Evolutionary conservation across 139 green algal species (phyloP).

Genomic region (Chlamydomonas applanata): DNA sequence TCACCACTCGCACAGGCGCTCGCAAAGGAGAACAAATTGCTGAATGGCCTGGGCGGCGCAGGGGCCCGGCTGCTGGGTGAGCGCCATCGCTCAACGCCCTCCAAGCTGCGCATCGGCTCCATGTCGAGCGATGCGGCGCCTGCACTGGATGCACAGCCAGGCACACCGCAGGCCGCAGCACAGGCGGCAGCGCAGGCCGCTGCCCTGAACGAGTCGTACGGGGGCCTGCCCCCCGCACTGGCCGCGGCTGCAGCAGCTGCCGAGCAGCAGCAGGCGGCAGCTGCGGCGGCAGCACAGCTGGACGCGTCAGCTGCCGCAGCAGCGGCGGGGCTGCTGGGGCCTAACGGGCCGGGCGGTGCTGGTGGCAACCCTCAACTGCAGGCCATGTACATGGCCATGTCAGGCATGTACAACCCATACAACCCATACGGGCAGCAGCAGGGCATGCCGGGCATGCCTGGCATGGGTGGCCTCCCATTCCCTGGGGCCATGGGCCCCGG

Average conservation of each 20-base stretch:
- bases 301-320: conserved; percentile 7
- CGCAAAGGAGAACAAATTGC: background rate
- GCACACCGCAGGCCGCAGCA: background rate
- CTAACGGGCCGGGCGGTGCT: background rate
- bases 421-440: conserved; percentile 9
- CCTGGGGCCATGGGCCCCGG: background rate
- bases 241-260: no score
- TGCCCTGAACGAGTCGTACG: background rate
- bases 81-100: conserved; percentile 13
- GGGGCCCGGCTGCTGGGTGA: background rate
- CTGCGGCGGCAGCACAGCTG: conserved; percentile 11
- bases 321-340: background rate
- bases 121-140: conserved; percentile 5
- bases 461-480: background rate
- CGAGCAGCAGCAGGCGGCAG: background rate
- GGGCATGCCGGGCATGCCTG: conserved; percentile 16
- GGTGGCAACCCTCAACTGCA: background rate
- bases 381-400: conserved; percentile 38
- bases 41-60: no score
- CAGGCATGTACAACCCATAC: conserved; percentile 17
- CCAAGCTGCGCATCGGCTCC: conserved; percentile 43
- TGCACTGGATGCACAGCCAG: background rate
- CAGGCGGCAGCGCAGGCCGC: background rate
- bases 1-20: background rate
- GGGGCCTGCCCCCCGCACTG: background rate